Evolutionary conservation across 164 flowering plant species (phyloP).

Genomic region (Stephania yunnanensis): DNA sequence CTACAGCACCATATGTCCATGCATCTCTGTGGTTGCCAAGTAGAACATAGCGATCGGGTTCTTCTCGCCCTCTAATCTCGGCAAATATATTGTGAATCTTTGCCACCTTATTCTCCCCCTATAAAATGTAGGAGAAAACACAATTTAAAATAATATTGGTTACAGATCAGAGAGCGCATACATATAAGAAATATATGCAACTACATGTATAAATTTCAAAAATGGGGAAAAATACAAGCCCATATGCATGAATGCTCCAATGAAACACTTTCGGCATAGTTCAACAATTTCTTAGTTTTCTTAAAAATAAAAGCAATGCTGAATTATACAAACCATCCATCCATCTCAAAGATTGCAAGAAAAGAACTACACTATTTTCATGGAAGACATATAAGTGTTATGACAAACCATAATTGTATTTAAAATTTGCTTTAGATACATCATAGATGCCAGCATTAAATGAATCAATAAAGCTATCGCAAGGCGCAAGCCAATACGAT

Average conservation of each 20-base stretch:
- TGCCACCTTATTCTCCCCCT: conserved; percentile 72
- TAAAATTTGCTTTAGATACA: too few species aligned
- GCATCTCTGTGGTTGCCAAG: conserved; percentile 99
- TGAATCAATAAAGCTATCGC: too few species aligned
- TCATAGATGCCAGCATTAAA: too few species aligned
- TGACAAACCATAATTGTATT: background rate
- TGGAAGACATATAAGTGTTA: background rate
- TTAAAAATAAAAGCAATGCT: background rate
- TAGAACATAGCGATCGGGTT: conserved; percentile 81
- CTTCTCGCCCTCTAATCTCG: conserved; percentile 68
- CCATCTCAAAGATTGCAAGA: background rate
- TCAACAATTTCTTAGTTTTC: background rate
- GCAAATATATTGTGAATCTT: conserved; percentile 70
- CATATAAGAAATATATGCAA: background rate
- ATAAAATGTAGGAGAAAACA: conserved; percentile 1
- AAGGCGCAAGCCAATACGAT: too few species aligned
- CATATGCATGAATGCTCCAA: background rate
- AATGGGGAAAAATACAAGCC: background rate
- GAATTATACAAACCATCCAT: background rate
- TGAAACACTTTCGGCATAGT: background rate
- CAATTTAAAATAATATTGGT: background rate
- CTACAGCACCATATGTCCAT: conserved; percentile 99
- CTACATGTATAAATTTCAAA: background rate
- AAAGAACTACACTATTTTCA: background rate
- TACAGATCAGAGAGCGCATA: background rate